A percentile compares a stretch with the other conserved stretches of the same genome.
Evolutionary conservation across 2,329 filamentous ascomycete genomes (phyloP).

Genomic region (Phialemoniopsis sp.): DNA sequence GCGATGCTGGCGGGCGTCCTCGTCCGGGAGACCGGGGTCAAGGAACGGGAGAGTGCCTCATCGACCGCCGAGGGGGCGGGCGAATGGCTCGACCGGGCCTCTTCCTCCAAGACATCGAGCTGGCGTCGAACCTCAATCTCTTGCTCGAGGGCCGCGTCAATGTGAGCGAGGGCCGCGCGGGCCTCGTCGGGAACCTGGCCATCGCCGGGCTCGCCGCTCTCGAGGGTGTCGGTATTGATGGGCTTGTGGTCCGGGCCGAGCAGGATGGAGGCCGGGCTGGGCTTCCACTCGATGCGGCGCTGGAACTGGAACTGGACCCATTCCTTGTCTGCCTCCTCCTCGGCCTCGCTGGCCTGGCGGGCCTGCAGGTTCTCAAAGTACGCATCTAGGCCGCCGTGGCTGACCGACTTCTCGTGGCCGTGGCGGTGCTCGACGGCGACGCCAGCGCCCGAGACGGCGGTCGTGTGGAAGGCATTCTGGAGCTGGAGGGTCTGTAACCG

Average conservation of each 20-base stretch:
- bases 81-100: slow-evolving; percentile 32
- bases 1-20: slow-evolving; percentile 40
- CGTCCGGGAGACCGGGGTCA: slow-evolving; percentile 37
- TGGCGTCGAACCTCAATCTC: slow-evolving; percentile 60
- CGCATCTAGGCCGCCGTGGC: slow-evolving; percentile 71
- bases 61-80: slow-evolving; percentile 30
- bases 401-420: slow-evolving; percentile 43
- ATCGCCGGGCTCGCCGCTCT: slow-evolving; percentile 16
- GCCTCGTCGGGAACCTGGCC: slow-evolving; percentile 36
- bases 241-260: slow-evolving; percentile 33
- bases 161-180: slow-evolving; percentile 61
- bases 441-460: slow-evolving; percentile 42
- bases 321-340: slow-evolving; percentile 66
- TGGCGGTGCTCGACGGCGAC: slow-evolving; percentile 55
- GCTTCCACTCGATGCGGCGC: slow-evolving; percentile 86
- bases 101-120: slow-evolving; percentile 38
- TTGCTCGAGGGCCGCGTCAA: slow-evolving; percentile 78
- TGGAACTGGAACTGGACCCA: slow-evolving; percentile 92
- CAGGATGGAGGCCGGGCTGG: slow-evolving; percentile 49
- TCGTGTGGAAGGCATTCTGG: slow-evolving; percentile 72
- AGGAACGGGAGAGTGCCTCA: slow-evolving; percentile 30
- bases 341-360: slow-evolving; percentile 58
- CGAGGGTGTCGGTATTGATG: slow-evolving; percentile 26
- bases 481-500: slow-evolving; percentile 61
- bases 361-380: slow-evolving; percentile 91